A percentile compares a stretch with the other conserved stretches of the same genome.
These are phyloP conservation scores for Berberis vulgaris DNA, from an alignment of 164 flowering plant species.

Conservation along the genomic window DNA sequence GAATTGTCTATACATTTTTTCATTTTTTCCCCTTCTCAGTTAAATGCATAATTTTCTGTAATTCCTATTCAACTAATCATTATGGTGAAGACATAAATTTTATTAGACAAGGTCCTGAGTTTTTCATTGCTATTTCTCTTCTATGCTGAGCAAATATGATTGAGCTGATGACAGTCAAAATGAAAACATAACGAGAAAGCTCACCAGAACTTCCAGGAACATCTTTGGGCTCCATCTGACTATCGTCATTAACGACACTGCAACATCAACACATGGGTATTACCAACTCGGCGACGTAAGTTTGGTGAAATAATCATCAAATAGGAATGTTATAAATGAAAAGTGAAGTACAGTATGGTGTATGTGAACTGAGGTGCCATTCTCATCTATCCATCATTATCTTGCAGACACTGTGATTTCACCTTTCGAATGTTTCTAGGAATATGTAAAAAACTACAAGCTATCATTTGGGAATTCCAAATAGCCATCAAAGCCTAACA, in stretches of 20 bases:
- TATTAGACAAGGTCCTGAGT: not conserved
- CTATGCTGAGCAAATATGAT: not conserved
- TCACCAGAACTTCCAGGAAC: constrained; percentile 46
- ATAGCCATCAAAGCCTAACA: too few species aligned
- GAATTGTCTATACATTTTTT: too few species aligned
- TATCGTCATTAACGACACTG: constrained; percentile 85
- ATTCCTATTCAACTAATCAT: not conserved
- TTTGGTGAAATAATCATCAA: not conserved
- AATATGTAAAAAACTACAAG: too few species aligned
- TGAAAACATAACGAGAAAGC: constrained; percentile 6
- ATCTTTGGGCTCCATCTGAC: constrained; percentile 23
- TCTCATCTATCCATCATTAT: not conserved
- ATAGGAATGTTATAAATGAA: not conserved
- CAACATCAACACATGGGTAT: constrained; percentile 6
- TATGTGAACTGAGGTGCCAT: not conserved
- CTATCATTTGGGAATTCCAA: too few species aligned
- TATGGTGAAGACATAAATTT: not conserved
- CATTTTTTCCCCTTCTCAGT: not conserved
- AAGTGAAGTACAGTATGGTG: not conserved
- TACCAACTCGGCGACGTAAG: constrained; percentile 3
- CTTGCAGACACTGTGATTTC: not conserved
- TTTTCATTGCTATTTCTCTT: too few species aligned
- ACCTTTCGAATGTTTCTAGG: too few species aligned
- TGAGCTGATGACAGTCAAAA: not conserved
- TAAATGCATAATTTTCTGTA: not conserved